phyloP scores from a whole-genome alignment of 129 eudicot species.

The Smallanthus sonchifolius region DNA sequence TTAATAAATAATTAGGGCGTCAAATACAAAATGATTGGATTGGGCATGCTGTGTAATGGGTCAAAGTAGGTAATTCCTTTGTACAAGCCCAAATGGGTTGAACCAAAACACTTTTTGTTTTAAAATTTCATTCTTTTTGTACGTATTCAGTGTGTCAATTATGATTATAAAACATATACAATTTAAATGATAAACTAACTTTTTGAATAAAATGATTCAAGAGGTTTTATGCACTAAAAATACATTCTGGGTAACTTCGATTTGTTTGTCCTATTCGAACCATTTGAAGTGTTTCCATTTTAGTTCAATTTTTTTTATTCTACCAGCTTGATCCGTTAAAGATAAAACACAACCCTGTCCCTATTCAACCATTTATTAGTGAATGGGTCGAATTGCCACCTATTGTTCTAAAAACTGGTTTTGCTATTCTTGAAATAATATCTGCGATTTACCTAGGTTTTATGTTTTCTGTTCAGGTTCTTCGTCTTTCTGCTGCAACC shows the following conservation, averaged over 20 bases:
- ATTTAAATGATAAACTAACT: neutral
- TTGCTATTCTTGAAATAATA: neutral
- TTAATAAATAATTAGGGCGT: neutral
- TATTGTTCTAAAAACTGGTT: neutral
- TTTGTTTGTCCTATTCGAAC: neutral
- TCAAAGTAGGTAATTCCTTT: no score
- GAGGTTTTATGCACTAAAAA: neutral
- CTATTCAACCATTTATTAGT: neutral
- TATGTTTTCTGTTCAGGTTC: constrained; percentile 48
- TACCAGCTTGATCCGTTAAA: neutral
- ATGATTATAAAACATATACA: neutral
- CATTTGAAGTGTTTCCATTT: neutral
- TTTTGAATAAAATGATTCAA: neutral
- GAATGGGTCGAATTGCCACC: neutral
- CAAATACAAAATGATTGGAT: neutral
- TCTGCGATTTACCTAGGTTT: neutral
- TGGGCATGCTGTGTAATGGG: no score
- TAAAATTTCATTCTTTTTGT: neutral
- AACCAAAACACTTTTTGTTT: neutral
- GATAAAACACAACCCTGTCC: neutral
- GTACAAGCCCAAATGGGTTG: no score
- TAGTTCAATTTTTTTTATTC: neutral
- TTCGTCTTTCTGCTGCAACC: constrained; percentile 98
- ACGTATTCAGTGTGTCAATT: neutral
- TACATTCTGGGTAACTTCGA: neutral